Conservation (phyloP, 225 moss, liverwort and hornwort species). For the Marchantia polymorpha region DNA sequence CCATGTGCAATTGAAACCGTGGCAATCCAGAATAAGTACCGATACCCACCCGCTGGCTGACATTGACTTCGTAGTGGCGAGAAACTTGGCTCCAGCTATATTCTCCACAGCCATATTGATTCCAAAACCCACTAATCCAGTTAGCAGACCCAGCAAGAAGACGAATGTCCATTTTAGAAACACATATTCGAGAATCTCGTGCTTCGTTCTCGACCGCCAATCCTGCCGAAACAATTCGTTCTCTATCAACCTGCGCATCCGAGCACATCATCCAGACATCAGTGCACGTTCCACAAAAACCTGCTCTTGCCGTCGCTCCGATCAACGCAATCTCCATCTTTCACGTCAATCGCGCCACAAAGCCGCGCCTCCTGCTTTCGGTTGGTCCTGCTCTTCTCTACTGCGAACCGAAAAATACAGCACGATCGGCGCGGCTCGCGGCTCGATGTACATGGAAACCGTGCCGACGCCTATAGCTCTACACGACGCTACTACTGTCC, state of each 20-base stretch:
- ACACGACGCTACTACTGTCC: no score
- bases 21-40: not conserved
- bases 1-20: constrained; percentile 3
- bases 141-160: constrained; percentile 68
- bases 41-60: constrained; percentile 42
- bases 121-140: constrained; percentile 61
- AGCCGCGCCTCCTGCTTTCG: no score
- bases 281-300: not conserved
- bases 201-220: constrained; percentile 71
- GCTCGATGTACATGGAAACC: no score
- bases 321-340: no score
- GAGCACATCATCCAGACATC: not conserved
- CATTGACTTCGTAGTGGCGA: constrained; percentile 48
- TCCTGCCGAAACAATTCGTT: constrained; percentile 85
- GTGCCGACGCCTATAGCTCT: no score
- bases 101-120: constrained; percentile 84
- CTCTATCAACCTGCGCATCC: constrained; percentile 70
- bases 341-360: no score
- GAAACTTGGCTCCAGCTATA: constrained; percentile 74
- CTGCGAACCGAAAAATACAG: no score
- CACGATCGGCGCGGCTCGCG: no score
- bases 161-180: constrained; percentile 83
- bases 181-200: constrained; percentile 78
- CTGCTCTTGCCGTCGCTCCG: not conserved
- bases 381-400: no score